Base-by-base conservation (phyloP, 129 eudicot genomes). In the Pittosporum tobira region DNA sequence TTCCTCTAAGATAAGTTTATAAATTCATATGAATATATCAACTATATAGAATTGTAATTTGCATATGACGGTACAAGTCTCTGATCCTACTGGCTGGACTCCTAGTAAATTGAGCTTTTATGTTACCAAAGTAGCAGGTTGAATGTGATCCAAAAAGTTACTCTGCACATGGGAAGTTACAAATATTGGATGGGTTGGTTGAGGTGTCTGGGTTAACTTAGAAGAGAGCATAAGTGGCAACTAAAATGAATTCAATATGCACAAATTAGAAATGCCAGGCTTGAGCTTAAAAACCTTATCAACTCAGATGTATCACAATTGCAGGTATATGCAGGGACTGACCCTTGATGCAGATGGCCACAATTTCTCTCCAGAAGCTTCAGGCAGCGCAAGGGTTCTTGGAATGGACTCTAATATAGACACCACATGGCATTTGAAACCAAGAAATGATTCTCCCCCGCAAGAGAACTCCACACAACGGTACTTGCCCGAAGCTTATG, bases 341-440 rank as follows among this genome's bases (percentile, higher is more conserved):
- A 71, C 77, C 9, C 44, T 75, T 18, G 69, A 59, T 61, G 73
- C 69, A 49, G 91, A 77, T 64, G 78, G 73, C 57, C 63, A 67
- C 44, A 80, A 58, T 56, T 87, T 80, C 75, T 77, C 79, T 20
- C 74, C 88, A 12, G 96, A 78, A 67, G 77, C 81, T 66, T 68
- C 82, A 4, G 79, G 49, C 68, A 61, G 73, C 42, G 71, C 56
- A 19, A 70, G 76, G 53, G 76, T 62, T 52, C 62, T 79, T 4
- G 73, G 68, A 19, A 48, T 72, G 66, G 82, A 82, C 57, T 68
- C 67, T 40, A 82, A 59, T 47, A 52, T 67, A 28, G 84, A 78
- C 55, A 57, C 54, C 61, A 53, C 81, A 24, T 87, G 95, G 95
- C 75, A 68, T 45, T 70, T 79, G 53, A 86, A 75, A 54, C 67